Percentiles rank a stretch among this genome's conserved stretches.
Conservation (phyloP, 345 rosid genomes). For the Carallia brachiata region DNA sequence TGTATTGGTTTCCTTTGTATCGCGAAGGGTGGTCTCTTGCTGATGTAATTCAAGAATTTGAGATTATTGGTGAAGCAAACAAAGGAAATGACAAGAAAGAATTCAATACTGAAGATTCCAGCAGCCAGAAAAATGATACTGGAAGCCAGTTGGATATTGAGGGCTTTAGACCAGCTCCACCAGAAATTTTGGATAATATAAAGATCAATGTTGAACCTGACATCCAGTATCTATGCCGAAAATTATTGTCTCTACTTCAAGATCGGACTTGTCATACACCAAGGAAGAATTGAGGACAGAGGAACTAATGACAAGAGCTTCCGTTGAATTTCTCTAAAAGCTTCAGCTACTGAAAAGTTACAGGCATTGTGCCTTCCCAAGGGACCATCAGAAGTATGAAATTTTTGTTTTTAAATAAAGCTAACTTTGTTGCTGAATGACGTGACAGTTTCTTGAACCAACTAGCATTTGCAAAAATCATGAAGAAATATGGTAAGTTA, state of each 20-base stretch:
- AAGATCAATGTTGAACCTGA: constrained; percentile 43
- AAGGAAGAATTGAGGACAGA: constrained; percentile 46
- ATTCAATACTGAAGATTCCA: constrained; percentile 1
- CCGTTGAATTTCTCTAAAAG: constrained; percentile 48
- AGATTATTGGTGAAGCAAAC: constrained; percentile 20
- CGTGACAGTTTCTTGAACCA: constrained; percentile 64
- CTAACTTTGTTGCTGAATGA: not conserved
- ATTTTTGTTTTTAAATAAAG: not conserved
- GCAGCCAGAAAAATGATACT: not conserved
- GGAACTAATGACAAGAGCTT: constrained; percentile 41
- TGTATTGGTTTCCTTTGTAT: not conserved
- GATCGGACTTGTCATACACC: constrained; percentile 32
- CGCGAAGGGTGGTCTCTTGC: constrained; percentile 14
- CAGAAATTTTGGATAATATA: constrained; percentile 42
- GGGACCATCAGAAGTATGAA: not conserved
- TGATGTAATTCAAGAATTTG: constrained; percentile 37
- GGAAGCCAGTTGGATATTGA: not conserved
- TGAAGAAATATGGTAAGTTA: constrained; percentile 91
- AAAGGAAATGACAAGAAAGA: constrained; percentile 12
- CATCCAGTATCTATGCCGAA: constrained; percentile 41
- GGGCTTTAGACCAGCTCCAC: constrained; percentile 31
- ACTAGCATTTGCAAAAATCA: constrained; percentile 69
- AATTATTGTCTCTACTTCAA: constrained; percentile 26
- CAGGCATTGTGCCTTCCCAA: constrained; percentile 27
- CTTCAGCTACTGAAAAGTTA: constrained; percentile 61